Conservation (phyloP, 2,329 filamentous ascomycete species). For the Trichoderma sp. region DNA sequence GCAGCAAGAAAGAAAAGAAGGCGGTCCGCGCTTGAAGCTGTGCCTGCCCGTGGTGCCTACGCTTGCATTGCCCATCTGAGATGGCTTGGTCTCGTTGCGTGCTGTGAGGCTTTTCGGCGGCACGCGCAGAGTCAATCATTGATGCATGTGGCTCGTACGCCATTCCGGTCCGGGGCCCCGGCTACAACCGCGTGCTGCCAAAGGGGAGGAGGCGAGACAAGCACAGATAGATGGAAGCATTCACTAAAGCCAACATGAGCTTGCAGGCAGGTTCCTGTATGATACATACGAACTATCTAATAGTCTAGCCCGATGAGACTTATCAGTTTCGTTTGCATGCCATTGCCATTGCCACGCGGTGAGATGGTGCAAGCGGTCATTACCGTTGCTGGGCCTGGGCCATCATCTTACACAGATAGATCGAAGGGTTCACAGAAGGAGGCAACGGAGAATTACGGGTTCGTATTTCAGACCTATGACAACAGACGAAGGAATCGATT, state of each 20-base stretch:
- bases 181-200: background rate
- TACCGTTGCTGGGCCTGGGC: background rate
- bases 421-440: background rate
- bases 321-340: background rate
- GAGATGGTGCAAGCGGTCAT: background rate
- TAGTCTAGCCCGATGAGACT: background rate
- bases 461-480: background rate
- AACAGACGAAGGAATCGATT: background rate
- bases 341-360: background rate
- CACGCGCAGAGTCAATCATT: slow-evolving; percentile 9
- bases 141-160: slow-evolving; percentile 12
- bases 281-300: background rate
- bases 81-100: background rate
- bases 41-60: slow-evolving; percentile 8
- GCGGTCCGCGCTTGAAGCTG: slow-evolving; percentile 10
- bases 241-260: background rate
- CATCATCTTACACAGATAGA: background rate
- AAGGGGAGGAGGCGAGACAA: background rate
- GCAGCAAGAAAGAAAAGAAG: background rate
- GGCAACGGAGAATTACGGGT: slow-evolving; percentile 8
- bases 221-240: background rate
- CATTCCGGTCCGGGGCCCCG: background rate
- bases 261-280: background rate
- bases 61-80: background rate
- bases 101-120: slow-evolving; percentile 14